Evolutionary conservation across 257 asterid genomes (phyloP), one percentile per base, ranked within the genome.

Genomic region (Nicotiana otophora): DNA sequence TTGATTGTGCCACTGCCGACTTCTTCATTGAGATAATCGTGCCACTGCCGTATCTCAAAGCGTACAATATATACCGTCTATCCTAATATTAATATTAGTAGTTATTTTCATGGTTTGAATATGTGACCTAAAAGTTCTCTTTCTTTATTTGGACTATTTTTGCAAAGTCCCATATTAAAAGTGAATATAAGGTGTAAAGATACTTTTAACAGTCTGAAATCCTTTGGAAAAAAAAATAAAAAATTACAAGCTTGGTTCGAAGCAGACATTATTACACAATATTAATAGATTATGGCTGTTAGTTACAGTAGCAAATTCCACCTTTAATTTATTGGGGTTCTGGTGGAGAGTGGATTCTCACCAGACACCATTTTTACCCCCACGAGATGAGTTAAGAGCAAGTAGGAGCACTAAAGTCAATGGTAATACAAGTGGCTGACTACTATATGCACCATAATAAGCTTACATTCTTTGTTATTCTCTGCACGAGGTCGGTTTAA

Each of bases 1-100:
- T 82, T 62, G 78, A 58, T 33, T 39, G 66, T 69, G 81, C 42
- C 11, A 42, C 11, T 42, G 10, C 8, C 10, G 10, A 39, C 48
- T 39, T 39, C 48, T 7, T 39, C 10, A 7, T 39, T 39, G 48
- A 39, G 48, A 39, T 39, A 39, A 39, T 7, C 1, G 7, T 39
- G 26, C 0, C 0, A n/a, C n/a, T n/a, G n/a, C 0, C 2, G 0
- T 0, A 8, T 8, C 11, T 3, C 8, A 8, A 42, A 0, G 0
- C 0, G 3, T 42, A 0, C 8, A 2, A 42, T 42, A 42, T 42
- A 42, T 3, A 7, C 0, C 8, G 0, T 2, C 0, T 42, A 8
- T 0, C 0, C 0, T 42, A 8, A 8, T 42, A 2, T 0, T 1
- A 36, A 9, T 2, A 36, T 36, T 36, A 36, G 8, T 36, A 0